Conservation (phyloP, 345 rosid species). For the Citrus medica region DNA sequence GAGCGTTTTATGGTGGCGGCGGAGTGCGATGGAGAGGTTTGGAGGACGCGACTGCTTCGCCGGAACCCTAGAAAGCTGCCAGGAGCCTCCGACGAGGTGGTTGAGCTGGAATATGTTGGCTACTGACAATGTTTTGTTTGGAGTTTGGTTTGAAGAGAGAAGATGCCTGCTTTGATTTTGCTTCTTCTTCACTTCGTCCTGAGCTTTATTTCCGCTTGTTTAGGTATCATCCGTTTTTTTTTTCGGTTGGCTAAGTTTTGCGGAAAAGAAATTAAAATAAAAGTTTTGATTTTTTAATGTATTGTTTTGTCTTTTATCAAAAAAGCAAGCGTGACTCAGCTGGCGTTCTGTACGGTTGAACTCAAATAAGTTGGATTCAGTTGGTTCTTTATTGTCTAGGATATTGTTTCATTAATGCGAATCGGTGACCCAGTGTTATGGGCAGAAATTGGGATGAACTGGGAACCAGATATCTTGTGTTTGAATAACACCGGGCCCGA, state of each 20-base stretch:
- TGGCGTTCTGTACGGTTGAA: background rate
- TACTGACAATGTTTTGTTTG: conserved; percentile 47
- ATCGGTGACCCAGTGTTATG: background rate
- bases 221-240: conserved; percentile 29
- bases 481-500: background rate
- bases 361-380: background rate
- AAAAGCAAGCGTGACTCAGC: background rate
- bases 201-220: conserved; percentile 38
- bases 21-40: conserved; percentile 30
- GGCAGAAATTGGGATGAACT: background rate
- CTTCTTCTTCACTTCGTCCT: conserved; percentile 43
- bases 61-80: conserved; percentile 14
- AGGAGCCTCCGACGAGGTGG: conserved; percentile 22
- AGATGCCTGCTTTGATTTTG: conserved; percentile 42
- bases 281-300: background rate
- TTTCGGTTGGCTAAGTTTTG: background rate
- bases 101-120: conserved; percentile 16
- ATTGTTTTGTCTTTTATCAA: background rate
- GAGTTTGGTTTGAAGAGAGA: conserved; percentile 34
- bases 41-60: conserved; percentile 17
- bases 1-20: conserved; percentile 15
- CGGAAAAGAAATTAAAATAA: background rate
- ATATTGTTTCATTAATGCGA: background rate
- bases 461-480: background rate
- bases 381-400: background rate